Base-by-base conservation (phyloP, 768 basidiomycete genomes). In the Leccinum truebloodii region DNA sequence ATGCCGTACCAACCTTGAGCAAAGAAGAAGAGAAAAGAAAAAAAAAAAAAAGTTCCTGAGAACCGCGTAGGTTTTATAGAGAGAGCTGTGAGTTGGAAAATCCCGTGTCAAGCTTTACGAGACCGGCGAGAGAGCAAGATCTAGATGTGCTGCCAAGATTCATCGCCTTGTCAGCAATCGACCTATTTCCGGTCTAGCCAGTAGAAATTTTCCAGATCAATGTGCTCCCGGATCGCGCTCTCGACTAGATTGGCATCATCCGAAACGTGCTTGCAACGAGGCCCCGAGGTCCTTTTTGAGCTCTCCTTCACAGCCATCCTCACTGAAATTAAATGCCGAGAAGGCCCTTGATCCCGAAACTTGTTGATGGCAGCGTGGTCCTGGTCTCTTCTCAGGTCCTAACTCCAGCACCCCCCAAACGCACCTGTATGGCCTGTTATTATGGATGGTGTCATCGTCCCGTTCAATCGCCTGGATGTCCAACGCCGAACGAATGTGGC, bases 201-300 rank as follows among this genome's bases (percentile, higher is more conserved):
- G 59, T 60, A 54, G 52, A 58, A 54, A 58, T 18, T 48, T 57
- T 55, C 54, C 50, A 64, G 62, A 61, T 71, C 54, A 35, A 50
- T 44, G 22, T 22, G 13, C 53, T 49, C 37, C 52, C 24, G 68
- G 59, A 67, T 69, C 67, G 67, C 61, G 61, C 60, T 58, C 57
- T 69, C 49, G 63, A 65, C 72, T 34, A 69, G 70, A 69, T 72
- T 73, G 68, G 64, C 67, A 67, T 56, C 62, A 58, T 54, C 52
- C 49, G 48, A 26, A 73, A 71, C 73, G 73, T 74, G 73, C 63
- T 41, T 56, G 44, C 67, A 65, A 60, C 73, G 67, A 73, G 72
- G 72, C 14, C 60, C 12, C 37, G 22, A 55, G 39, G 54, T 37
- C 20, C 58, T 10, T 60, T 60, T 41, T 16, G 8, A 34, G 59